phyloP scores from a whole-genome alignment of 2,329 filamentous ascomycete species.

The Dothiorella sarmentorum region DNA sequence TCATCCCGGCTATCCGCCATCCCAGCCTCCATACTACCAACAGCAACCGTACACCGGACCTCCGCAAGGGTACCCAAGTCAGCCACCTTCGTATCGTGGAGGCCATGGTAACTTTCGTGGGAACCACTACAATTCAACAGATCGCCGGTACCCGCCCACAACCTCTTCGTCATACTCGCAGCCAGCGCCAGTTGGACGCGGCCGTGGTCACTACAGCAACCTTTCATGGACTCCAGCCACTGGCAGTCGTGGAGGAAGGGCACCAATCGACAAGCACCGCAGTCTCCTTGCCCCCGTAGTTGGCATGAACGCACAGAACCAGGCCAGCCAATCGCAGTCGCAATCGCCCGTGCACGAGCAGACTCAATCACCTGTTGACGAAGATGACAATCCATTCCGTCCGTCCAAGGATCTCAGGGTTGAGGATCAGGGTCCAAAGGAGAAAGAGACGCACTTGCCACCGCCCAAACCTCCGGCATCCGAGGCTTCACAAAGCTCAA shows the following conservation, averaged over 20 bases:
- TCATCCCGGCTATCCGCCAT: constrained; percentile 33
- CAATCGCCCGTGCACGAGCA: constrained; percentile 20
- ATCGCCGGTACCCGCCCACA: constrained; percentile 43
- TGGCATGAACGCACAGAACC: constrained; percentile 11
- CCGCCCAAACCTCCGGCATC: constrained; percentile 55
- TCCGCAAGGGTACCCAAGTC: constrained; percentile 49
- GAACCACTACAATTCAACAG: constrained; percentile 50
- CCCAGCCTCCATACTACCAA: constrained; percentile 54
- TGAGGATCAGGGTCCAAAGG: constrained; percentile 58
- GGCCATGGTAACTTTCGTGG: constrained; percentile 57
- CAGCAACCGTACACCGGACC: constrained; percentile 54
- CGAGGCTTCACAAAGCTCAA: constrained; percentile 51
- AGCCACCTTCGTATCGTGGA: constrained; percentile 50
- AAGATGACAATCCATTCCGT: constrained; percentile 59
- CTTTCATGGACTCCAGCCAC: constrained; percentile 66
- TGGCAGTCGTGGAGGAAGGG: constrained; percentile 52
- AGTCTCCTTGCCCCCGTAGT: constrained; percentile 21
- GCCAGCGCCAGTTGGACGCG: constrained; percentile 45
- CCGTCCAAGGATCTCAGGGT: constrained; percentile 63
- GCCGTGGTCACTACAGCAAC: constrained; percentile 61
- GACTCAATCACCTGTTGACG: constrained; percentile 42
- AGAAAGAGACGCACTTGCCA: constrained; percentile 52
- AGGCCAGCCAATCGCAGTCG: constrained; percentile 21
- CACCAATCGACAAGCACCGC: constrained; percentile 35
- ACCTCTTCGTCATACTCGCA: constrained; percentile 49